Conservation (phyloP, 495 filamentous ascomycete genomes). For the Penicillium maclennaniae region DNA sequence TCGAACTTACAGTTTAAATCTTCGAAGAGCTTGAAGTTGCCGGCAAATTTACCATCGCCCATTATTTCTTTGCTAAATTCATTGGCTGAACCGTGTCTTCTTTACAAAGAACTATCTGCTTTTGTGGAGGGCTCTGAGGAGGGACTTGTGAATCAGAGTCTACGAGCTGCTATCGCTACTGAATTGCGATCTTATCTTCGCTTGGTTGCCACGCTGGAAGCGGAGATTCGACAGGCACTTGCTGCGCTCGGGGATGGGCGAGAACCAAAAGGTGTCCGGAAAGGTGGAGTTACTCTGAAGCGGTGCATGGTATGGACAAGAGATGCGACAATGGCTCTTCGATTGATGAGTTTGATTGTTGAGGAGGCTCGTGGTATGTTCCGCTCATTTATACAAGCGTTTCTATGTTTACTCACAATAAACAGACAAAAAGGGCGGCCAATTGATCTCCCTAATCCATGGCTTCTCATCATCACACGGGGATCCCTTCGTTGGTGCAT, state of each 20-base stretch:
- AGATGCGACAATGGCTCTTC: slow-evolving; percentile 93
- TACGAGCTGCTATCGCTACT: slow-evolving; percentile 80
- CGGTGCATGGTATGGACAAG: slow-evolving; percentile 96
- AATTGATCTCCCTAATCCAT: slow-evolving; percentile 92
- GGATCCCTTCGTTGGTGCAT: slow-evolving; percentile 88
- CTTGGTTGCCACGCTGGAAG: slow-evolving; percentile 89
- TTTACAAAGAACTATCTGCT: slow-evolving; percentile 72
- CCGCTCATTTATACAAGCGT: not conserved
- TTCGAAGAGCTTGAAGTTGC: slow-evolving; percentile 64
- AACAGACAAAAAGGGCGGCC: slow-evolving; percentile 76
- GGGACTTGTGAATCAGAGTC: slow-evolving; percentile 82
- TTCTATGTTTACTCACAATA: slow-evolving; percentile 12
- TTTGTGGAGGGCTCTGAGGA: slow-evolving; percentile 74
- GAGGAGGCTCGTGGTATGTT: slow-evolving; percentile 75
- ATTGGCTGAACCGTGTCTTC: slow-evolving; percentile 85
- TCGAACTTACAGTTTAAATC: slow-evolving; percentile 72
- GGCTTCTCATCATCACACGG: slow-evolving; percentile 90
- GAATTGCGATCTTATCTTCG: slow-evolving; percentile 89
- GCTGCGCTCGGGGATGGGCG: slow-evolving; percentile 62
- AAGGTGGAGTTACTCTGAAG: slow-evolving; percentile 92
- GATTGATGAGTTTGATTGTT: slow-evolving; percentile 89
- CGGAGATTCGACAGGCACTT: slow-evolving; percentile 79
- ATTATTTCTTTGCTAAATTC: slow-evolving; percentile 85
- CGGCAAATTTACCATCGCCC: slow-evolving; percentile 73
- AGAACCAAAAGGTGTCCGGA: slow-evolving; percentile 64